Evolutionary conservation across 805 yeast species (phyloP).

Genomic region (Saccharomycopsis lassenensis): DNA sequence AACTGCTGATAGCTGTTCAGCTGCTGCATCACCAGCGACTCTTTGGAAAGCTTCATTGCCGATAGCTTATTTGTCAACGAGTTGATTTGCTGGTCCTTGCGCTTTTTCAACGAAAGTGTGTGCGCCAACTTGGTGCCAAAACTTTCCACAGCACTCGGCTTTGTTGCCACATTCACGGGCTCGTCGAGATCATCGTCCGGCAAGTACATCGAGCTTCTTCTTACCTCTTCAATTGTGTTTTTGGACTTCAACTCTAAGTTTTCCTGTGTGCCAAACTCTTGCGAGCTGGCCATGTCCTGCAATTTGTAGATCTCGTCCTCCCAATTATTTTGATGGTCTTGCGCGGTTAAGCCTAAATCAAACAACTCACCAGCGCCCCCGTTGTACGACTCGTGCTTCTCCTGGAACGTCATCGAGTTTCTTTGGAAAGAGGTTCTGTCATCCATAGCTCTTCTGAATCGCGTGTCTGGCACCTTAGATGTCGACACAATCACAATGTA

Average conservation of each 20-base stretch:
- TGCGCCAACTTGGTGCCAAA: conserved; percentile 13
- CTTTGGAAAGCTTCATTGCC: conserved; percentile 14
- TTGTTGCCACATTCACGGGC: conserved; percentile 13
- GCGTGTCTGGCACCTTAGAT: conserved; percentile 80
- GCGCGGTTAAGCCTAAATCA: conserved; percentile 76
- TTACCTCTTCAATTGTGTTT: conserved; percentile 8
- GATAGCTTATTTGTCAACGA: conserved; percentile 14
- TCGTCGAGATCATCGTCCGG: conserved; percentile 6
- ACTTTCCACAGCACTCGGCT: conserved; percentile 4
- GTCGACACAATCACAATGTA: conserved; percentile 51
- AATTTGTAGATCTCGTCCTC: conserved; percentile 40
- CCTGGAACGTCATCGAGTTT: conserved; percentile 22
- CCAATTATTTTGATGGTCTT: conserved; percentile 69
- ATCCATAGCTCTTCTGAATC: conserved; percentile 81
- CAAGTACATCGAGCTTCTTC: conserved; percentile 3
- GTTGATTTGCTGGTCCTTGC: conserved; percentile 5
- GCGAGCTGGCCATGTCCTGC: conserved; percentile 16
- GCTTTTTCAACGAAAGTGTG: conserved; percentile 3
- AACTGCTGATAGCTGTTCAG: background rate
- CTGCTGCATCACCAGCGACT: background rate
- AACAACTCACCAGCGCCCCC: conserved; percentile 34
- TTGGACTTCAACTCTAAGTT: conserved; percentile 8
- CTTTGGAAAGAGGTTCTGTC: conserved; percentile 86
- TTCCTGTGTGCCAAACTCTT: conserved; percentile 5
- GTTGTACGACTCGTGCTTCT: conserved; percentile 24